Conservation (phyloP, 192 early-diverging fungal genomes). For the Coemansia sp. region DNA sequence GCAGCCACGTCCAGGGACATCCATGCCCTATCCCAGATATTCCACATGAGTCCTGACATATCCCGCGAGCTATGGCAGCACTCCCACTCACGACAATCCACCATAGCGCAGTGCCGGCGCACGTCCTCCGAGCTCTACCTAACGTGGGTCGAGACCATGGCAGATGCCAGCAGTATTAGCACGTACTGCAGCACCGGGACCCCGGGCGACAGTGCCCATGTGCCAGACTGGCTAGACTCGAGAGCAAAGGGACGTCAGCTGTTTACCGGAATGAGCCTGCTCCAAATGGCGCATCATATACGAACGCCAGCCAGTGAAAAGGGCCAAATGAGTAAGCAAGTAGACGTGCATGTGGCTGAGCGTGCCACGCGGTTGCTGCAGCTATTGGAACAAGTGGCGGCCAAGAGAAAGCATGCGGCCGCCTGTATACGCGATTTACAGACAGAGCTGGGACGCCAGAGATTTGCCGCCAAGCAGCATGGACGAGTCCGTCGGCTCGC, state of each 20-base stretch:
- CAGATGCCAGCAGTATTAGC: not conserved
- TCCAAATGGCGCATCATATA: not conserved
- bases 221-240: not conserved
- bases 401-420: not conserved
- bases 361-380: not conserved
- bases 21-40: not conserved
- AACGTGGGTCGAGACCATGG: not conserved
- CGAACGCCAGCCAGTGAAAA: not conserved
- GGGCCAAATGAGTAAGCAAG: not conserved
- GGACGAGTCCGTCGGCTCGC: not conserved
- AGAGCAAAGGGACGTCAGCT: not conserved
- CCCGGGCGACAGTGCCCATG: not conserved
- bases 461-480: not conserved
- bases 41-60: not conserved
- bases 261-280: not conserved
- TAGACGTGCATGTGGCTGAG: not conserved
- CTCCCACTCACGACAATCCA: not conserved
- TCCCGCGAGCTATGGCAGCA: not conserved
- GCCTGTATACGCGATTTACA: not conserved
- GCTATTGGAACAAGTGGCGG: not conserved
- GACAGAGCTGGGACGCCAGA: slow-evolving; percentile 1
- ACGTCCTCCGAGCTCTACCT: not conserved
- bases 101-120: not conserved
- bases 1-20: not conserved
- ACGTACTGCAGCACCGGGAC: slow-evolving; percentile 1